Evolutionary conservation across 2,329 filamentous ascomycete genomes (phyloP).

Genomic region (Parastagonospora nodorum): DNA sequence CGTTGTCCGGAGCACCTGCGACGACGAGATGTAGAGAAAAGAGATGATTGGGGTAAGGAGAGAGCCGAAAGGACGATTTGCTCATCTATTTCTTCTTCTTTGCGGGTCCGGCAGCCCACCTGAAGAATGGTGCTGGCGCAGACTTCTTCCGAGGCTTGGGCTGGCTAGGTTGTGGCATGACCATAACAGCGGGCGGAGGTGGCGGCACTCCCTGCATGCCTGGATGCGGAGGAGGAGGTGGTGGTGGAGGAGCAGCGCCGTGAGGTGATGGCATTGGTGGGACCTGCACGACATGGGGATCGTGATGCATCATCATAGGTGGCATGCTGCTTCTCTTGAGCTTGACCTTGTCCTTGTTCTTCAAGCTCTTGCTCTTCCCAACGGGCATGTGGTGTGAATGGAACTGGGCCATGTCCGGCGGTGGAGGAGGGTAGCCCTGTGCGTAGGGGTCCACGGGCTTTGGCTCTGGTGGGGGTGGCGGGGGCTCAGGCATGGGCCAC

Average conservation of each 20-base stretch:
- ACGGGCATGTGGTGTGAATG: conserved; percentile 15
- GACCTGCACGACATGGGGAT: conserved; percentile 12
- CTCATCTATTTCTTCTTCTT: conserved; percentile 12
- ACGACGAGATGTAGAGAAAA: background rate
- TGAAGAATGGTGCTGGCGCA: conserved; percentile 20
- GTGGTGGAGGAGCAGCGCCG: background rate
- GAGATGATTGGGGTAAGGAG: background rate
- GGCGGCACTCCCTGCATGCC: conserved; percentile 9
- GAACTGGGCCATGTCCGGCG: conserved; percentile 20
- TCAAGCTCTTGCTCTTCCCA: conserved; percentile 15
- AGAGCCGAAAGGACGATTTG: background rate
- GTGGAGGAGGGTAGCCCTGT: conserved; percentile 18
- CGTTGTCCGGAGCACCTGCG: too few relatives aligned
- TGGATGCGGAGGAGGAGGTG: conserved; percentile 4
- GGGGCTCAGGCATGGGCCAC: conserved; percentile 52
- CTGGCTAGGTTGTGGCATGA: conserved; percentile 10
- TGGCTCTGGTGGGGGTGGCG: conserved; percentile 15
- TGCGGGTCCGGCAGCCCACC: conserved; percentile 27
- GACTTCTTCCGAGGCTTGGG: conserved; percentile 13
- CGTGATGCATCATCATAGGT: background rate
- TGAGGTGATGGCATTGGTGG: background rate
- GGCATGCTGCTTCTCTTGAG: conserved; percentile 7
- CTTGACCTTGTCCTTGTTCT: conserved; percentile 17
- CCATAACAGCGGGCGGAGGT: conserved; percentile 14
- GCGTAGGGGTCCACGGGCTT: conserved; percentile 6